Conservation (phyloP, 192 early-diverging fungal species). For the Spinellus fusiger region DNA sequence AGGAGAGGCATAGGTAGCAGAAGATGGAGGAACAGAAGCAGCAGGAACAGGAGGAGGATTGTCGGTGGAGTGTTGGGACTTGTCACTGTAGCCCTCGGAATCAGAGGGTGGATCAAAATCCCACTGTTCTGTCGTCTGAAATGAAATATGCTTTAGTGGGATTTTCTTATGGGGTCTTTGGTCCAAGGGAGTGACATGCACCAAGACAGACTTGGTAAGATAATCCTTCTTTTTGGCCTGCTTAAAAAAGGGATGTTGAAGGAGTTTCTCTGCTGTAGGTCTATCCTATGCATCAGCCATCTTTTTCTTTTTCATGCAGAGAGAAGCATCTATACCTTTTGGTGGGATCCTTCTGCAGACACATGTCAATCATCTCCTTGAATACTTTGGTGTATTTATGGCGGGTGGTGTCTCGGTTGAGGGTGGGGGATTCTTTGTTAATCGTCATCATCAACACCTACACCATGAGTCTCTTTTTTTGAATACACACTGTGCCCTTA, state of each 20-base stretch:
- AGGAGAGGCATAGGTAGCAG: too few species aligned
- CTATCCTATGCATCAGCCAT: conserved; percentile 29
- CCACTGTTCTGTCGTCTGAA: conserved; percentile 55
- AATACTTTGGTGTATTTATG: conserved; percentile 72
- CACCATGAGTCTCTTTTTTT: background rate
- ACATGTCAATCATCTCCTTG: conserved; percentile 84
- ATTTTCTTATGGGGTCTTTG: conserved; percentile 57
- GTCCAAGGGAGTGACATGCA: conserved; percentile 61
- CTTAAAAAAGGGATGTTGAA: conserved; percentile 74
- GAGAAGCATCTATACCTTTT: conserved; percentile 40
- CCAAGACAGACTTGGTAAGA: conserved; percentile 53
- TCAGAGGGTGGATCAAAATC: conserved; percentile 51
- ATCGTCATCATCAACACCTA: conserved; percentile 85
- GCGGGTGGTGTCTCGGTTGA: conserved; percentile 66
- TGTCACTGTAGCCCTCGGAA: background rate
- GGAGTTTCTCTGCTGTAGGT: conserved; percentile 69
- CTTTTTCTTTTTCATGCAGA: background rate
- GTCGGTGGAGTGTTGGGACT: background rate
- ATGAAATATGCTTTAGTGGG: conserved; percentile 31
- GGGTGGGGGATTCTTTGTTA: conserved; percentile 76
- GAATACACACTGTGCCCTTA: conserved; percentile 3
- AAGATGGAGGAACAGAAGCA: background rate
- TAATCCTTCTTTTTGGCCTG: conserved; percentile 66
- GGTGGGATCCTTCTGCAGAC: conserved; percentile 73
- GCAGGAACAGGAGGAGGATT: background rate